Conservation (phyloP, 257 asterid genomes). For the Scutellaria baicalensis region DNA sequence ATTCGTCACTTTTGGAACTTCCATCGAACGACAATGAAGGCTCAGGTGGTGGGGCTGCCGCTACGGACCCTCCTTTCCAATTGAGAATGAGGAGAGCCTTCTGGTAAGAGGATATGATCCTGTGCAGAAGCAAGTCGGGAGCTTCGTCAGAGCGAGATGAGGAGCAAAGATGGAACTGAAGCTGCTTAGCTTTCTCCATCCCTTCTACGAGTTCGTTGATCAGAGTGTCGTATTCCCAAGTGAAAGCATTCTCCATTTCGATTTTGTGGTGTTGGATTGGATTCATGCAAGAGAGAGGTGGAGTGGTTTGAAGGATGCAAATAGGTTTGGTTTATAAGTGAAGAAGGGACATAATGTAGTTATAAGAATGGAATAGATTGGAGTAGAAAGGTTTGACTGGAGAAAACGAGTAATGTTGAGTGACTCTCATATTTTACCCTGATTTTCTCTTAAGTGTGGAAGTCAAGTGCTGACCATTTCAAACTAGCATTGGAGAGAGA, state of each 20-base stretch:
- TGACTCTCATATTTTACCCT: no score
- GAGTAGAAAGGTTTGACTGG: no score
- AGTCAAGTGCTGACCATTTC: conserved; percentile 43
- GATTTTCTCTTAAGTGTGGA: no score
- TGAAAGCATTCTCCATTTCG: conserved; percentile 40
- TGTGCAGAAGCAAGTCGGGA: conserved; percentile 50
- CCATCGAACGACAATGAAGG: conserved; percentile 50
- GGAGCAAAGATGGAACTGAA: conserved; percentile 39
- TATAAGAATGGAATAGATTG: no score
- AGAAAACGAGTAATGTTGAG: no score
- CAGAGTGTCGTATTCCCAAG: conserved; percentile 39
- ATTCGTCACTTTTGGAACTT: conserved; percentile 46
- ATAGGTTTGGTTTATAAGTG: no score
- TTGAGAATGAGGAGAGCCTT: conserved; percentile 62
- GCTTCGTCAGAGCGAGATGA: conserved; percentile 26
- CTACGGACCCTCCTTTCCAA: conserved; percentile 36
- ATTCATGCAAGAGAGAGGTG: no score
- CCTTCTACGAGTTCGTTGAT: conserved; percentile 66
- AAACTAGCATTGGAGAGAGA: background rate
- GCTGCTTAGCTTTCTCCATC: conserved; percentile 69
- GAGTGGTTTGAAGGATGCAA: background rate
- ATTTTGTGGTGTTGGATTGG: no score
- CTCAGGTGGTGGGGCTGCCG: conserved; percentile 26
- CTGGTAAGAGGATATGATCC: conserved; percentile 64
- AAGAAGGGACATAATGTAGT: no score